Percentiles rank a stretch among this genome's conserved stretches.
Evolutionary conservation across 208 protist species (phyloP).

Genomic region (Trichomonas tenax): DNA sequence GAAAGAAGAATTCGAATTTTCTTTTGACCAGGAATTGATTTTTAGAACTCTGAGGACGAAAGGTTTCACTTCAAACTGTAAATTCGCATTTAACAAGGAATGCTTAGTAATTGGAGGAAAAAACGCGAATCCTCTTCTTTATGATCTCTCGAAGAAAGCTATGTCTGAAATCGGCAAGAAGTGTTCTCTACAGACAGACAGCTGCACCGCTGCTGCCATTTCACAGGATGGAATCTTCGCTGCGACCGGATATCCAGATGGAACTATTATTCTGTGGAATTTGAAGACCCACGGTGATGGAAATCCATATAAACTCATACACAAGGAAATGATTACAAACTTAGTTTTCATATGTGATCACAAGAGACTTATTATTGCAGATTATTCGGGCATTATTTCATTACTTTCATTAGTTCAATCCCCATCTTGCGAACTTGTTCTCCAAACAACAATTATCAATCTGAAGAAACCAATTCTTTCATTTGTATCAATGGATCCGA

Average conservation of each 20-base stretch:
- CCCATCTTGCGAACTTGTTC: neutral
- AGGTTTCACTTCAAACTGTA: neutral
- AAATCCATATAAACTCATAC: neutral
- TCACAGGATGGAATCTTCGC: neutral
- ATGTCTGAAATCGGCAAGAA: neutral
- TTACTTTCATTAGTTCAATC: neutral
- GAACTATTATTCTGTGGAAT: neutral
- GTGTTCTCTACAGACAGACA: neutral
- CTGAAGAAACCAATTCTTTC: neutral
- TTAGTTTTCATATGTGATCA: neutral
- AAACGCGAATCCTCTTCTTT: neutral
- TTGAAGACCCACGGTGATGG: neutral
- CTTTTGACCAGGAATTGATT: neutral
- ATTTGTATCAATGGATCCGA: neutral
- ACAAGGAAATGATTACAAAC: neutral
- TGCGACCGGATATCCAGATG: neutral
- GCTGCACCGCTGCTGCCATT: neutral
- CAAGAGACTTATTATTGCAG: neutral
- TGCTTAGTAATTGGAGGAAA: neutral
- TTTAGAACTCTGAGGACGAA: neutral
- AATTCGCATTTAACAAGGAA: neutral
- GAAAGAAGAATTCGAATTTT: neutral
- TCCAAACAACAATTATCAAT: slow-evolving; percentile 1
- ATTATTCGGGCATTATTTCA: neutral
- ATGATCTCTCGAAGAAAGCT: neutral